Evolutionary conservation across 352 stramenopile species (phyloP).

Genomic region (Phytophthora sp.): DNA sequence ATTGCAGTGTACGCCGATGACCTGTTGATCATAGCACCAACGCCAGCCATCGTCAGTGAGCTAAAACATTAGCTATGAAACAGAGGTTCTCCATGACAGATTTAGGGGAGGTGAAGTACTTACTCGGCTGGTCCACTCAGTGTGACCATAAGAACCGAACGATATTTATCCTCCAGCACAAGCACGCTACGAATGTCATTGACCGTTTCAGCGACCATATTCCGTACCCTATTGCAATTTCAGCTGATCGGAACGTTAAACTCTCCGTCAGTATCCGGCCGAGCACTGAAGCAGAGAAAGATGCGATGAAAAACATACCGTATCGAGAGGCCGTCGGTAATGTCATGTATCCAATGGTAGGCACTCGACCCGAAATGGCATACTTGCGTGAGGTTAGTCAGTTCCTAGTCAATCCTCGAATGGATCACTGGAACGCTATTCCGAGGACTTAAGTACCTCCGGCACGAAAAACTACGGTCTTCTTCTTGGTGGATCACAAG

Average conservation of each 20-base stretch:
- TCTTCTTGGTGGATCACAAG: neutral
- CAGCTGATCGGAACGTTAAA: neutral
- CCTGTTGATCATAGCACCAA: conserved; percentile 2
- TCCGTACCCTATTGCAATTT: neutral
- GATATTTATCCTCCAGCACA: neutral
- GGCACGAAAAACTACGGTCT: neutral
- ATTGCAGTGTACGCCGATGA: conserved; percentile 1
- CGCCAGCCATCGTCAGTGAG: conserved; percentile 1
- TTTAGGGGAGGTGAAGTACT: too few relatives aligned
- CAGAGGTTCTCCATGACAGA: conserved; percentile 7
- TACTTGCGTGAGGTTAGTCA: conserved; percentile 1
- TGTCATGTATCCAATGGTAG: conserved; percentile 3
- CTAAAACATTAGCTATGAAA: conserved; percentile 12
- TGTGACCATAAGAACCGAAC: too few relatives aligned
- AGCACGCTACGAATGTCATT: too few relatives aligned
- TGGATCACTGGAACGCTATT: neutral
- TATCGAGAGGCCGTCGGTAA: neutral
- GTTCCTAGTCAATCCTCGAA: neutral
- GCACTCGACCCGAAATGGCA: neutral
- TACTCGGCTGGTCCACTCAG: too few relatives aligned
- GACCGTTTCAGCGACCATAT: too few relatives aligned
- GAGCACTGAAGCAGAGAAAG: neutral
- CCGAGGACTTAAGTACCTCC: neutral
- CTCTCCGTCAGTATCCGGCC: neutral
- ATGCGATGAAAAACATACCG: conserved; percentile 1